Base-by-base conservation (phyloP, 2,329 filamentous ascomycete genomes). In the Cladosporium sp. region DNA sequence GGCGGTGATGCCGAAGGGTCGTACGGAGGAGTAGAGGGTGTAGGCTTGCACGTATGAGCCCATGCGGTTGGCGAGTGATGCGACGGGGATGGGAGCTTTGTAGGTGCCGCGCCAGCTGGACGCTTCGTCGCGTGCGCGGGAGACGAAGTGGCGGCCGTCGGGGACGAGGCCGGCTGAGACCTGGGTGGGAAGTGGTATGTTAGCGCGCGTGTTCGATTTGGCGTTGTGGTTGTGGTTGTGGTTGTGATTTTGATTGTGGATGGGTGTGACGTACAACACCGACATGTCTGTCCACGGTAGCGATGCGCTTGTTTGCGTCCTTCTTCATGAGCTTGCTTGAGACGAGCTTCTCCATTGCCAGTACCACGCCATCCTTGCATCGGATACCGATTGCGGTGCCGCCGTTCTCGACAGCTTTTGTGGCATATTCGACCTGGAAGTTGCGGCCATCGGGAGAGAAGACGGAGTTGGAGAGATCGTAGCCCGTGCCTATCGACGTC, bases 401-500 rank as follows among this genome's bases (percentile, higher is more conserved):
- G 72, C 94, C 95, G 76, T 96, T 98, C 84, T 99, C 95, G 69
- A 99, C 95, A 65, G 95, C 95, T 85, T 99, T 99, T 74, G 96
- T 91, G 72, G 95, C 95, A 80, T 99, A 99, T 86, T 99, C 95
- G 80, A 90, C 88, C 82, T 99, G 95, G 81, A 99, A 99, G 81
- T 99, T 99, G 74, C 95, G 91, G 78, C 95, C 95, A 83, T 99
- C 95, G 72, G 95, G 95, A 58, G 95, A 98, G 86, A 98, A 99
- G 84, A 98, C 96, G 77, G 95, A 98, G 87, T 99, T 99, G 79
- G 92, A 92, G 76, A 99, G 90, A 88, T 99, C 95, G 84, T 99
- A 99, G 78, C 95, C 95, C 76, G 95, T 99, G 78, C 95, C 95
- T 91, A 99, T 99, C 78, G 95, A 99, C 77, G 95, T 99, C 95